phyloP scores from a whole-genome alignment of 345 rosid species.

The Eutrema japonicum region DNA sequence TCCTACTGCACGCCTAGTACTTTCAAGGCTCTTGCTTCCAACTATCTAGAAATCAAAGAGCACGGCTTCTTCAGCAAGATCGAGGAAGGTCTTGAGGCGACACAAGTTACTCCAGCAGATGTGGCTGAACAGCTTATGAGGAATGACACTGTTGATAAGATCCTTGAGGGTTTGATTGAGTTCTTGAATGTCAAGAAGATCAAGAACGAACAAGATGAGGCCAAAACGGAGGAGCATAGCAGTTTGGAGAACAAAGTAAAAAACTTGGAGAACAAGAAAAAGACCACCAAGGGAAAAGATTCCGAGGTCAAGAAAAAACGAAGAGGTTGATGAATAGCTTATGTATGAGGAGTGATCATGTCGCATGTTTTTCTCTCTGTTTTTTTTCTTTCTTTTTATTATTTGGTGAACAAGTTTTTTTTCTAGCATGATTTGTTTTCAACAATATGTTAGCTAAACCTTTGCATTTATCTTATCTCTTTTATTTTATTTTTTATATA shows the following conservation, averaged over 20 bases:
- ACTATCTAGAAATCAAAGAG: constrained; percentile 44
- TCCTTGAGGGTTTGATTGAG: constrained; percentile 40
- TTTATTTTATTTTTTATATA: too few relatives aligned
- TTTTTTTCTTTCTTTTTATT: background rate
- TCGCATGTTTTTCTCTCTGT: constrained; percentile 6
- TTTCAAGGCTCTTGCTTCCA: constrained; percentile 45
- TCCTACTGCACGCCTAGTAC: constrained; percentile 51
- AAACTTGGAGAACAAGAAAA: background rate
- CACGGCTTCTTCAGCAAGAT: constrained; percentile 42
- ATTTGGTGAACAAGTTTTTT: background rate
- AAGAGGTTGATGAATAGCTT: constrained; percentile 49
- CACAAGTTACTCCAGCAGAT: constrained; percentile 53
- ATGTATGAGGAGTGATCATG: constrained; percentile 44
- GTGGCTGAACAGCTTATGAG: constrained; percentile 55
- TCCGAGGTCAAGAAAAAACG: constrained; percentile 13
- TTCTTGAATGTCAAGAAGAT: constrained; percentile 45
- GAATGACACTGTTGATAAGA: constrained; percentile 42
- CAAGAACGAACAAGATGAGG: constrained; percentile 34
- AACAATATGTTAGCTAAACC: background rate
- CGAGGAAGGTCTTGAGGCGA: constrained; percentile 34
- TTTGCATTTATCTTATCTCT: too few relatives aligned
- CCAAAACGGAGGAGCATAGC: constrained; percentile 13
- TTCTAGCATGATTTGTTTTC: background rate
- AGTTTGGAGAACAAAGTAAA: background rate
- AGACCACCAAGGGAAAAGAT: background rate